A percentile compares a stretch with the other conserved stretches of the same genome.
These are phyloP conservation scores for Aspergillus pseudoterreus DNA, from an alignment of 2,329 filamentous ascomycete species.

Conservation along the genomic window DNA sequence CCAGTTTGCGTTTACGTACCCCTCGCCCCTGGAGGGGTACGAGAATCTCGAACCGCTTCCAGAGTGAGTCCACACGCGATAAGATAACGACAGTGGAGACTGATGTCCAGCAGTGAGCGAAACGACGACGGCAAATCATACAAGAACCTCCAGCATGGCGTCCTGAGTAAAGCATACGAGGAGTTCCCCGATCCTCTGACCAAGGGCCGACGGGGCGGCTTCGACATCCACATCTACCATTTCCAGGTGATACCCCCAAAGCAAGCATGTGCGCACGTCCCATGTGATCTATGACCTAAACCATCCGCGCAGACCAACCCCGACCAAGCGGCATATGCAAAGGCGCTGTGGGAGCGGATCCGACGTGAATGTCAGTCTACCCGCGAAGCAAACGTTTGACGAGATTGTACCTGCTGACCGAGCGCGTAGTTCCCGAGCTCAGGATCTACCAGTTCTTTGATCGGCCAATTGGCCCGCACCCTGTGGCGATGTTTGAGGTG, in stretches of 20 bases:
- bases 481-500: slow-evolving; percentile 86
- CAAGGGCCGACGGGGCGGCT: slow-evolving; percentile 65
- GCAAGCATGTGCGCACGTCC: not conserved
- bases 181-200: slow-evolving; percentile 65
- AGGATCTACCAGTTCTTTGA: slow-evolving; percentile 78
- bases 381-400: not conserved
- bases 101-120: slow-evolving; percentile 46
- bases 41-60: slow-evolving; percentile 47
- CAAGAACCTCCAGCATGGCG: slow-evolving; percentile 60
- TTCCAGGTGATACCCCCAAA: slow-evolving; percentile 45
- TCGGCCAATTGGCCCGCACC: slow-evolving; percentile 74
- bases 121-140: slow-evolving; percentile 74
- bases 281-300: not conserved
- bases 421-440: slow-evolving; percentile 70
- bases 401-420: not conserved
- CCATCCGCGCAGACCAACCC: slow-evolving; percentile 48
- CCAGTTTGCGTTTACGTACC: slow-evolving; percentile 52
- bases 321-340: slow-evolving; percentile 64
- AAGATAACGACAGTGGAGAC: not conserved
- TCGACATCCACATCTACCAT: slow-evolving; percentile 87
- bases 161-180: slow-evolving; percentile 65
- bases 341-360: slow-evolving; percentile 72
- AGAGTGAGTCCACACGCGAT: slow-evolving; percentile 28
- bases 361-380: slow-evolving; percentile 66
- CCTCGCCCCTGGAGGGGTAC: slow-evolving; percentile 52